Evolutionary conservation across 176 grass and related monocot species (phyloP).

Genomic region (Hsuehochloa calcarea): DNA sequence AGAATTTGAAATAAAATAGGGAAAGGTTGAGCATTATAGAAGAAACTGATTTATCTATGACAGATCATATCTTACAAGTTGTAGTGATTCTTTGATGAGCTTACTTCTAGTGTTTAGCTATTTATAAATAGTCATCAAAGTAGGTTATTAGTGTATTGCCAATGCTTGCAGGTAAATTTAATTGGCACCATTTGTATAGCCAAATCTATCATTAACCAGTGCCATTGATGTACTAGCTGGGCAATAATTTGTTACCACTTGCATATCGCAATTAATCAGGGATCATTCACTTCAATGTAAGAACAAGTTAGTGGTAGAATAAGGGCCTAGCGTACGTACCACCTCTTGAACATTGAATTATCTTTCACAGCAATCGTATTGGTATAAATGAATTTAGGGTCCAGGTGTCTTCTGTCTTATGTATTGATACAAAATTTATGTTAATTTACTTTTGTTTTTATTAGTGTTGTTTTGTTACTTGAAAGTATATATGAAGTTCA

Average conservation of each 20-base stretch:
- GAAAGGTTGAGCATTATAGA: background rate
- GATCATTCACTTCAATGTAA: background rate
- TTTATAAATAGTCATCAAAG: background rate
- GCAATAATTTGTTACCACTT: background rate
- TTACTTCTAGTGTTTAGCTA: background rate
- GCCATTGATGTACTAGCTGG: background rate
- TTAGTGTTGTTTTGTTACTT: too few relatives aligned
- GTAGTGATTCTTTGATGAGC: background rate
- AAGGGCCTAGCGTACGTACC: background rate
- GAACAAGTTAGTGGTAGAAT: too few relatives aligned
- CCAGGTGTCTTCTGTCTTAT: too few relatives aligned
- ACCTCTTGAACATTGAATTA: background rate
- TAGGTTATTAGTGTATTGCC: background rate
- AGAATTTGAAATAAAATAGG: background rate
- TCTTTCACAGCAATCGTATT: background rate
- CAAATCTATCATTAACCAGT: background rate
- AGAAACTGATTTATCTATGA: background rate
- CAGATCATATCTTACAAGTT: background rate
- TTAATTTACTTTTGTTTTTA: too few relatives aligned
- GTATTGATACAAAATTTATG: too few relatives aligned
- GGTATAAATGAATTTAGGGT: too few relatives aligned
- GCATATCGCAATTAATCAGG: background rate
- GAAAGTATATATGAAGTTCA: too few relatives aligned
- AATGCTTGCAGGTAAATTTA: background rate
- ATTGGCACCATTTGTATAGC: background rate